Base-by-base conservation (phyloP, 1,284 basidiomycete species). In the Pseudozyma sp. region DNA sequence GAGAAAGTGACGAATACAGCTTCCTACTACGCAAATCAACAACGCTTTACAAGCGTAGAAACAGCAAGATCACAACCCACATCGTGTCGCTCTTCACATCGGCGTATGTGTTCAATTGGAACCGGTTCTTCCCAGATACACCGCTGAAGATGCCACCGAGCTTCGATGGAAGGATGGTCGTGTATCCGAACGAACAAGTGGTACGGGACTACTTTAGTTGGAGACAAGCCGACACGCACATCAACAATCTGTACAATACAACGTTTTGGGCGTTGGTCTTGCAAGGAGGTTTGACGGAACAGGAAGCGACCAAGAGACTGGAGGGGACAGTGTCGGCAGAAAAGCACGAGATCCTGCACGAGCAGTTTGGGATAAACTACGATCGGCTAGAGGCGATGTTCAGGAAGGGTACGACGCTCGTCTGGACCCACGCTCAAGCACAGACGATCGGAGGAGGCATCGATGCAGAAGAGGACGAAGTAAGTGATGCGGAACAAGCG, bases 231-330 rank as follows among this genome's bases (percentile, higher is more conserved):
- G 96, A 98, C 84, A 96, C 97, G 0, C 97, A 99, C 84, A 93
- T 99, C 84, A 99, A 99, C 85, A 99, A 98, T 82, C 87, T 99
- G 24, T 96, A 99, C 87, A 99, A 99, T 81, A 98, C 97, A 0
- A 87, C 88, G 0, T 99, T 98, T 84, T 99, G 96, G 97, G 92
- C 94, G 0, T 88, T 99, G 9, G 90, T 98, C 0, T 90, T 92
- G 44, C 87, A 91, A 77, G 92, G 90, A 8, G 91, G 90, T 0
- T 86, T 91, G 81, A 91, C 90, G 0, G 90, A 92, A 1, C 88
- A 89, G 4, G 89, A 97, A 74, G 95, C 95, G 0, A 93, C 97
- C 81, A 89, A 90, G 34, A 43, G 54, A 13, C 59, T 79, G 0
- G 75, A 97, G 92, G 93, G 94, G 0, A 96, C 94, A 0, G 87